Evolutionary conservation across 2,329 filamentous ascomycete genomes (phyloP), one percentile per base, ranked within the genome.

Genomic region (Zymoseptoria brevis): DNA sequence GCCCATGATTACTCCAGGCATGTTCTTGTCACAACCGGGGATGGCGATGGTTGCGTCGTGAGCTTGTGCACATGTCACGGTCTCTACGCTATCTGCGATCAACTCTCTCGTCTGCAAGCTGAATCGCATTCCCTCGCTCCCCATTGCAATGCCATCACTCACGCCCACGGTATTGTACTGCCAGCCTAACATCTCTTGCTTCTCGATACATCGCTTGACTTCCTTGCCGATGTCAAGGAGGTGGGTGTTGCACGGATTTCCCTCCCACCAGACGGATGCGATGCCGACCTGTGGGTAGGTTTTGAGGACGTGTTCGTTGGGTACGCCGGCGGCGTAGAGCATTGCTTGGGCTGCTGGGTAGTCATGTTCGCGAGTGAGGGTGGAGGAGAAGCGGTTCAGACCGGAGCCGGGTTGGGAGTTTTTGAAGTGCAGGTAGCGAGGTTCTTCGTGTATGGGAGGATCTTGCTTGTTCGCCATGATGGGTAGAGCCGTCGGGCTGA

Each of bases 21-120:
- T 96, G 74, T 96, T 96, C 83, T 96, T 96, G 78, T 96, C 92
- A 73, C 92, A 96, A 9, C 92, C 92, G 0, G 93, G 91, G 67
- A 96, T 93, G 29, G 89, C 86, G 72, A 96, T 92, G 74, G 92
- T 95, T 60, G 91, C 93, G 72, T 96, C 93, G 74, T 96, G 90
- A 67, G 88, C 88, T 73, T 96, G 92, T 4, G 89, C 93, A 72
- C 88, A 93, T 1, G 91, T 96, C 48, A 96, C 89, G 1, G 89
- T 92, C 77, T 97, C 93, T 69, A 96, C 91, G 66, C 87, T 92
- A 76, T 97, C 92, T 64, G 92, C 92, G 66, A 97, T 96, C 65
- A 96, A 86, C 71, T 97, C 92, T 60, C 92, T 83, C 1, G 88
- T 89, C 72, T 96, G 92, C 4, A 96, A 82, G 22, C 90, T 96